These are phyloP conservation scores for Aspergillus sp. DNA, from an alignment of 2,329 filamentous ascomycete genomes.

Conservation along the genomic window DNA sequence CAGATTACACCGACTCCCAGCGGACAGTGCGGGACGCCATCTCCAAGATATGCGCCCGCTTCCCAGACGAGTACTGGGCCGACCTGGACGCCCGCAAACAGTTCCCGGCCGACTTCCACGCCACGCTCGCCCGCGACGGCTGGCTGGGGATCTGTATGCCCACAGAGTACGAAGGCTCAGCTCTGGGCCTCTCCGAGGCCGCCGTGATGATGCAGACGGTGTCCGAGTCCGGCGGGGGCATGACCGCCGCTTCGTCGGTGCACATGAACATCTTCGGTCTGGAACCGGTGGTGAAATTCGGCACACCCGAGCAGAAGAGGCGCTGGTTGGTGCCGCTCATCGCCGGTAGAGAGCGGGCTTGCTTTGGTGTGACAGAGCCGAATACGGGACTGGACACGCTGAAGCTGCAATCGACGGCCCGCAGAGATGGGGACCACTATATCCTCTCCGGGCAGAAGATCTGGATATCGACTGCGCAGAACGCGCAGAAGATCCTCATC, in stretches of 20 bases:
- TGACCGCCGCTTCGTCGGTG: constrained; percentile 44
- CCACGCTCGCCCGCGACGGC: constrained; percentile 41
- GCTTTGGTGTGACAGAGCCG: constrained; percentile 46
- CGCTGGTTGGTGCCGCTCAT: constrained; percentile 43
- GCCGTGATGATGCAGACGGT: constrained; percentile 52
- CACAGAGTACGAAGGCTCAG: constrained; percentile 42
- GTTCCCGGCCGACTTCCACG: constrained; percentile 44
- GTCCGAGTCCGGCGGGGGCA: constrained; percentile 46
- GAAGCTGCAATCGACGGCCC: constrained; percentile 40
- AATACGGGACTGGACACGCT: constrained; percentile 47
- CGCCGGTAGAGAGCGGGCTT: constrained; percentile 41
- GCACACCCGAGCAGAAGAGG: constrained; percentile 43
- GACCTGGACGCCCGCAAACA: constrained; percentile 36
- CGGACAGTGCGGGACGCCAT: constrained; percentile 43
- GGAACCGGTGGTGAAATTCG: constrained; percentile 48
- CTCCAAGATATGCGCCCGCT: constrained; percentile 44
- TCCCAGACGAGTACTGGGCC: constrained; percentile 46
- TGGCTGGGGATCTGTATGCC: constrained; percentile 51
- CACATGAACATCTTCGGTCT: constrained; percentile 53
- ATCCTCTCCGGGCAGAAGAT: constrained; percentile 43
- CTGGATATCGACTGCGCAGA: constrained; percentile 49
- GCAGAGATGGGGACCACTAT: constrained; percentile 36
- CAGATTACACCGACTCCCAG: constrained; percentile 22
- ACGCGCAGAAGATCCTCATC: constrained; percentile 46
- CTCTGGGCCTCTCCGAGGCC: constrained; percentile 45